Evolutionary conservation across 495 filamentous ascomycete species (phyloP).

Genomic region (Penicillium steckii): DNA sequence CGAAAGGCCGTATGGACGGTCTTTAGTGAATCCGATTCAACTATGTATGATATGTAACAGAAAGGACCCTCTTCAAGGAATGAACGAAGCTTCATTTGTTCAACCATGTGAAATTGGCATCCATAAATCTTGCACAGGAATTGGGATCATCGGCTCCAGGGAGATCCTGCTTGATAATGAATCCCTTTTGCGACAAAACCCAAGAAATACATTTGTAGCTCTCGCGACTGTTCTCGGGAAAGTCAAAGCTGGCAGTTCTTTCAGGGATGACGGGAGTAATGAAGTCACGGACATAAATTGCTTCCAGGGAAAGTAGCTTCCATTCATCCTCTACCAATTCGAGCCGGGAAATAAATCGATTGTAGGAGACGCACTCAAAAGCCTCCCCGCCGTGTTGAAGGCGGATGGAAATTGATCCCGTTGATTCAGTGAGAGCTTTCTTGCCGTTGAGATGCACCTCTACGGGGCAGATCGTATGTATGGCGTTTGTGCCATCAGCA

Average conservation of each 20-base stretch:
- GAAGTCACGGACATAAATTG: slow-evolving; percentile 1
- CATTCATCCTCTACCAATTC: not conserved
- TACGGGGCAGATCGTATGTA: not conserved
- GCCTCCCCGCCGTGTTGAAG: not conserved
- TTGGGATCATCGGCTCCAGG: not conserved
- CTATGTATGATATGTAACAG: not conserved
- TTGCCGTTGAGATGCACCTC: not conserved
- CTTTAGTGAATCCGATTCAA: not conserved
- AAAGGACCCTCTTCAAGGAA: not conserved
- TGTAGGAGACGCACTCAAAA: slow-evolving; percentile 4
- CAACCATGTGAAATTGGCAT: not conserved
- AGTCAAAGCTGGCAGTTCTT: not conserved
- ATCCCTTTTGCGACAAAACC: slow-evolving; percentile 1
- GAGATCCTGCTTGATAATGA: not conserved
- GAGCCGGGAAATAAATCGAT: not conserved
- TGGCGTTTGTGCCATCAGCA: not conserved
- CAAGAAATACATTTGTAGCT: slow-evolving; percentile 1
- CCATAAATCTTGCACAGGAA: not conserved
- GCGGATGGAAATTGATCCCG: not conserved
- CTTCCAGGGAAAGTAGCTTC: not conserved
- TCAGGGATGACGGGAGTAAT: not conserved
- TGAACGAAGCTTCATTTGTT: not conserved
- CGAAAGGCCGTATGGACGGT: not conserved
- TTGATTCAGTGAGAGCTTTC: slow-evolving; percentile 2
- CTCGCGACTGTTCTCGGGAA: not conserved